Base-by-base conservation (phyloP, 441 rosid genomes). In the Gossypium davidsonii region DNA sequence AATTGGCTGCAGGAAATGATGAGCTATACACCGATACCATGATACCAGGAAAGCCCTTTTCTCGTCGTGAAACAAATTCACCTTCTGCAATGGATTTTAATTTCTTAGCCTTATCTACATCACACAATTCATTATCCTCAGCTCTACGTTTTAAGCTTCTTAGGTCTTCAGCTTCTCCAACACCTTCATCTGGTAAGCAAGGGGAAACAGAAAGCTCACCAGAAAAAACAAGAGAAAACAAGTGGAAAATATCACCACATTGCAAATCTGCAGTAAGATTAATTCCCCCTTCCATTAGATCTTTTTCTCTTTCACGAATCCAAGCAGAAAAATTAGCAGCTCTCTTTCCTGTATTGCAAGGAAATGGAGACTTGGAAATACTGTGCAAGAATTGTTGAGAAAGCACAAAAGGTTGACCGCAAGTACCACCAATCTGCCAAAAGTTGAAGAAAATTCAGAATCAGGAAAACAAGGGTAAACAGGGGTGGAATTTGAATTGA, bases 41-140 rank as follows among this genome's bases (percentile, higher is more conserved):
- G 74, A 96, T 85, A 63, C 98, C 97, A 71, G 99, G 99, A 83
- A 91, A 93, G 20, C 99, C 99, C 82, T 96, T 96, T 81, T 87
- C 99, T 72, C 91, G 85, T 25, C 98, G 96, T 67, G 90, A 89
- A 84, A 72, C 66, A 73, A 89, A 86, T 79, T 93, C 99, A 68
- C 91, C 82, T 73, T 93, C 97, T 26, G 84, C 81, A 37, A 87
- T 72, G 73, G 80, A 82, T 84, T 83, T 96, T 58, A 85, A 59
- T 79, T 86, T 93, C 85, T 91, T 93, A 77, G 81, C 81, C 80
- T 73, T 90, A 15, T 83, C 89, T 75, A 70, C 67, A 70, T 83
- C 83, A 44, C 59, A 78, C 71, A 83, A 80, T 76, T 88, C 97
- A 73, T 67, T 81, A 75, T 83, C 90, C 46, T 89, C 93, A 79